Evolutionary conservation across 768 basidiomycete species (phyloP), one percentile per base, ranked within the genome.

Genomic region (Tephrocybe sp.): DNA sequence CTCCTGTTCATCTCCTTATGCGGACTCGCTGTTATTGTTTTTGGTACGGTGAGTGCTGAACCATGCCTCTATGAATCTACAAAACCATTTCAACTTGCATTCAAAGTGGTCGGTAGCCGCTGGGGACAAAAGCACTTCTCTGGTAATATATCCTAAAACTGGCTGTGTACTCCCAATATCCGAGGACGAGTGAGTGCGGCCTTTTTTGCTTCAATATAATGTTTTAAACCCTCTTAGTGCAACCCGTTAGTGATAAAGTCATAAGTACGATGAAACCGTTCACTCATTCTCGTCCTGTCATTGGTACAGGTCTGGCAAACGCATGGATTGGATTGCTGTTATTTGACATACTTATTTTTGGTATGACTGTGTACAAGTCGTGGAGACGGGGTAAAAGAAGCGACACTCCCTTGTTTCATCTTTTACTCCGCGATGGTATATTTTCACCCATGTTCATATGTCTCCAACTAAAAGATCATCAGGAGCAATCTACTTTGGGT

Each of bases 401-500:
- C 5, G 48, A 58, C 17, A 44, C 59, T 3, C 58, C 55, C 2
- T 56, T 77, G 20, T 45, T 73, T 17, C 48, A 58, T 18, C 46
- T 73, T 12, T 55, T 78, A 11, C 52, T 77, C 8, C 68, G 75
- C 11, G 75, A 78, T 56, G 76, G 76, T 75, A 47, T 21, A 68
- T 60, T 34, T 28, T 2, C 9, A 33, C n/a, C 25, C 20, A 14
- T 1, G 4, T 23, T n/a, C 15, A 9, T 26, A 12, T 36, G 25
- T 15, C 38, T 14, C 47, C 52, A 12, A 10, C 24, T 36, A 15
- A 36, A 8, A 36, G 9, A 26, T 37, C 12, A 43, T 5, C 28
- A 36, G 75, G 74, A 11, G 62, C 71, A n/a, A 58, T 73, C 5
- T 76, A 76, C 58, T 77, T 73, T 53, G 70, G 63, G 74, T 74